Conservation (phyloP, 2,329 filamentous ascomycete genomes). For the Diaporthe vaccinii region DNA sequence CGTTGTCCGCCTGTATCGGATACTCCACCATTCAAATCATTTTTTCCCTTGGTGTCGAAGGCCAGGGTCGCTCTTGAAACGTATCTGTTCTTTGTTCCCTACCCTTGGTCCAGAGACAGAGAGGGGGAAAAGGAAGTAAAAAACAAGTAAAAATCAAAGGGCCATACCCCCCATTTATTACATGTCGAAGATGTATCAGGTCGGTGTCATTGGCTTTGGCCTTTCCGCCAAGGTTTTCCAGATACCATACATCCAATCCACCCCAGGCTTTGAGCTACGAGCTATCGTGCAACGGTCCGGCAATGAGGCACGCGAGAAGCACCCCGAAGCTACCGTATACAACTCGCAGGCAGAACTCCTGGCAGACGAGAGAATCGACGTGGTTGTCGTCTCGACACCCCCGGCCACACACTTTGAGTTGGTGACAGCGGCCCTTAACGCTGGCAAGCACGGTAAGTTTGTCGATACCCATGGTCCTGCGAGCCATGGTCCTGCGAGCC, state of each 20-base stretch:
- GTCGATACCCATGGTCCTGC: neutral
- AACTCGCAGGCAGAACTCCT: neutral
- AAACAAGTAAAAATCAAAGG: too few species aligned
- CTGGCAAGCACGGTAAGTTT: conserved; percentile 5
- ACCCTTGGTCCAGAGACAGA: neutral
- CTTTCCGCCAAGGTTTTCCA: conserved; percentile 4
- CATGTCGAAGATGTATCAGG: conserved; percentile 2
- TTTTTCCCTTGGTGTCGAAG: neutral
- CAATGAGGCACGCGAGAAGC: neutral
- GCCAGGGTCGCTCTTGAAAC: neutral
- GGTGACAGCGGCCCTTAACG: neutral
- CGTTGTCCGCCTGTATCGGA: neutral
- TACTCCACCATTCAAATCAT: neutral
- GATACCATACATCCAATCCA: conserved; percentile 8
- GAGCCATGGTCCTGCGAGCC: too few species aligned
- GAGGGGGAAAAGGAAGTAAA: neutral
- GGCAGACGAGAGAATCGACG: conserved; percentile 2
- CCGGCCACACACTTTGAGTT: conserved; percentile 2
- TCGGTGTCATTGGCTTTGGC: neutral
- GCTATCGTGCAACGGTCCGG: conserved; percentile 7
- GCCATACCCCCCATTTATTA: neutral
- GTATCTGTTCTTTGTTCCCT: neutral
- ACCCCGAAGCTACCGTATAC: conserved; percentile 8
- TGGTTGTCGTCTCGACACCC: neutral
- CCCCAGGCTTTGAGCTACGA: conserved; percentile 1